A percentile compares a stretch with the other conserved stretches of the same genome.
These are phyloP conservation scores for Trametes hirsuta DNA, from an alignment of 1,284 basidiomycete species.

Conservation along the genomic window DNA sequence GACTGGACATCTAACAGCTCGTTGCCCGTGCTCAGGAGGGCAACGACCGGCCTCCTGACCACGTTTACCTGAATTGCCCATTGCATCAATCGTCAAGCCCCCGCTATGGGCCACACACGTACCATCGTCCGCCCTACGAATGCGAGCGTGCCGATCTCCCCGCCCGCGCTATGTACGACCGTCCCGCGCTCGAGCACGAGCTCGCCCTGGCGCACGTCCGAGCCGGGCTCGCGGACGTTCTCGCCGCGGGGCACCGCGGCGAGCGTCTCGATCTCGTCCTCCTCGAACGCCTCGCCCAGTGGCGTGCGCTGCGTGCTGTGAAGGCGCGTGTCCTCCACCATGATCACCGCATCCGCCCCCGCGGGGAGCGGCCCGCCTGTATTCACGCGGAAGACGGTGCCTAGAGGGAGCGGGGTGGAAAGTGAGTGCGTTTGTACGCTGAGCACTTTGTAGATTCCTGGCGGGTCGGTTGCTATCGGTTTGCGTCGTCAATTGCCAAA, in stretches of 20 bases:
- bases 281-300: constrained; percentile 49
- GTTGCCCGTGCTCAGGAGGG: constrained; percentile 84
- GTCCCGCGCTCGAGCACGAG: constrained; percentile 69
- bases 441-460: constrained; percentile 74
- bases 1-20: constrained; percentile 73
- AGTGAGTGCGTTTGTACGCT: constrained; percentile 56
- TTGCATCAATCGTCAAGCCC: neutral
- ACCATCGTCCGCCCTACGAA: constrained; percentile 80
- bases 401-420: constrained; percentile 47
- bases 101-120: constrained; percentile 13
- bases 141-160: constrained; percentile 84
- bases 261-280: constrained; percentile 69
- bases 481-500: neutral
- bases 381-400: constrained; percentile 74
- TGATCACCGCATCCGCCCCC: constrained; percentile 80
- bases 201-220: constrained; percentile 72
- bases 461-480: constrained; percentile 54
- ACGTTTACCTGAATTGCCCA: constrained; percentile 58
- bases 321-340: constrained; percentile 90
- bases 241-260: constrained; percentile 67
- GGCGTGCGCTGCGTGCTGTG: constrained; percentile 47
- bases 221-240: constrained; percentile 75
- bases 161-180: constrained; percentile 66
- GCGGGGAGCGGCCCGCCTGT: constrained; percentile 77
- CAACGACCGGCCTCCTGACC: constrained; percentile 73